Percentiles rank a stretch among this genome's conserved stretches.
Conservation (phyloP, 192 early-diverging fungal genomes). For the Backusella westeae region DNA sequence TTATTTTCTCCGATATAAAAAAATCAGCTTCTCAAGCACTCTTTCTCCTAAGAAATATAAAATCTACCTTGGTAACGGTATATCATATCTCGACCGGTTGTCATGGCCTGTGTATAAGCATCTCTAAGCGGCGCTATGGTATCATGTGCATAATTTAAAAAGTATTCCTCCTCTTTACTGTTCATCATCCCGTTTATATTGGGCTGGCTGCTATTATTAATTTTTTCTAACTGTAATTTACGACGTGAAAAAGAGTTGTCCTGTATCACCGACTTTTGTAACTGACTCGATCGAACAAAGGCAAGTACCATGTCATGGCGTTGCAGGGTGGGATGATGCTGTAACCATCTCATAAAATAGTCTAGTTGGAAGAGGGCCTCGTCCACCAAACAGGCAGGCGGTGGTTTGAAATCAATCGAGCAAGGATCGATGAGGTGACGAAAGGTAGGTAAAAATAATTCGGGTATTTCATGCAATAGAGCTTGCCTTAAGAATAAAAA, state of each 20-base stretch:
- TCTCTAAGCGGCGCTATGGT: conserved; percentile 33
- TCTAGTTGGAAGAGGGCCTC: conserved; percentile 31
- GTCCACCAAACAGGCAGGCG: conserved; percentile 32
- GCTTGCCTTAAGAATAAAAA: conserved; percentile 42
- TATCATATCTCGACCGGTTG: conserved; percentile 23
- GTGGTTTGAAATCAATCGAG: conserved; percentile 36
- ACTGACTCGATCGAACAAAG: conserved; percentile 40
- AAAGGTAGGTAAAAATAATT: conserved; percentile 44
- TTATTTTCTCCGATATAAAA: neutral
- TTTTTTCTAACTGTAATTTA: conserved; percentile 40
- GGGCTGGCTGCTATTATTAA: conserved; percentile 30
- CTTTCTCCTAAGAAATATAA: neutral
- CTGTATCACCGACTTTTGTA: conserved; percentile 36
- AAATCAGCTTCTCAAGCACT: neutral
- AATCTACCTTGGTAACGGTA: conserved; percentile 32
- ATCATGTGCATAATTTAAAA: conserved; percentile 36
- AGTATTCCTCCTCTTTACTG: conserved; percentile 41
- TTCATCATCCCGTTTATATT: conserved; percentile 23
- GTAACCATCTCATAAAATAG: conserved; percentile 42
- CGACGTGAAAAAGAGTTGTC: conserved; percentile 37
- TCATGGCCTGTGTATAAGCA: conserved; percentile 25
- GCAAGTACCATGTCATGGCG: conserved; percentile 44
- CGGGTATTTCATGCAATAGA: conserved; percentile 40
- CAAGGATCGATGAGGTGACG: conserved; percentile 38
- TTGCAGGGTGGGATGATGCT: conserved; percentile 38